phyloP scores from a whole-genome alignment of 306 rosid species.

The Prunus mume region DNA sequence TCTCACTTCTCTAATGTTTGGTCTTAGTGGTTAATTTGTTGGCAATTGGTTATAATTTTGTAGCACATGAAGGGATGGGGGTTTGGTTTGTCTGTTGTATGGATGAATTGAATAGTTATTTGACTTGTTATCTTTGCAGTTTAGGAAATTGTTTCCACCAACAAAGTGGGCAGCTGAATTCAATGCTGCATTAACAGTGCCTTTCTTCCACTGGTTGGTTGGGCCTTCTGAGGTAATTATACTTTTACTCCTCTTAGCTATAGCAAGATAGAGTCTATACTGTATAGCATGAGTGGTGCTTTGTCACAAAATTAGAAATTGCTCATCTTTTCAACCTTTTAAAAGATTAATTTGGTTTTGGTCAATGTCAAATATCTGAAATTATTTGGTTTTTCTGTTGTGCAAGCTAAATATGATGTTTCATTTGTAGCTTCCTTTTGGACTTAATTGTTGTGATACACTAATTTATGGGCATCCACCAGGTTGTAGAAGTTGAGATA shows the following conservation, averaged over 20 bases:
- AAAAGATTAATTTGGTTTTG: background rate
- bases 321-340: background rate
- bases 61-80: background rate
- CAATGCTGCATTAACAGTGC: conserved; percentile 91
- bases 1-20: background rate
- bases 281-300: background rate
- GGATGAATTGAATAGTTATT: background rate
- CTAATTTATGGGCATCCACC: conserved; percentile 2
- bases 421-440: background rate
- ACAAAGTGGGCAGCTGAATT: conserved; percentile 97
- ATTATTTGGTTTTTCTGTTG: background rate
- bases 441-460: conserved; percentile 23
- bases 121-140: conserved; percentile 43
- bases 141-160: conserved; percentile 89
- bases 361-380: background rate
- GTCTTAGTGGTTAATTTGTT: background rate
- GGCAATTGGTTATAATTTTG: background rate
- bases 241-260: background rate
- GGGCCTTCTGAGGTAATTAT: conserved; percentile 85
- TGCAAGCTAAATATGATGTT: background rate
- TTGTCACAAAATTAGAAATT: background rate
- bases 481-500: conserved; percentile 92
- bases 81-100: background rate
- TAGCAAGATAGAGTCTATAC: background rate
- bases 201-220: conserved; percentile 91